phyloP scores from a whole-genome alignment of 352 stramenopile genomes.

The Globisporangium spinosum region DNA sequence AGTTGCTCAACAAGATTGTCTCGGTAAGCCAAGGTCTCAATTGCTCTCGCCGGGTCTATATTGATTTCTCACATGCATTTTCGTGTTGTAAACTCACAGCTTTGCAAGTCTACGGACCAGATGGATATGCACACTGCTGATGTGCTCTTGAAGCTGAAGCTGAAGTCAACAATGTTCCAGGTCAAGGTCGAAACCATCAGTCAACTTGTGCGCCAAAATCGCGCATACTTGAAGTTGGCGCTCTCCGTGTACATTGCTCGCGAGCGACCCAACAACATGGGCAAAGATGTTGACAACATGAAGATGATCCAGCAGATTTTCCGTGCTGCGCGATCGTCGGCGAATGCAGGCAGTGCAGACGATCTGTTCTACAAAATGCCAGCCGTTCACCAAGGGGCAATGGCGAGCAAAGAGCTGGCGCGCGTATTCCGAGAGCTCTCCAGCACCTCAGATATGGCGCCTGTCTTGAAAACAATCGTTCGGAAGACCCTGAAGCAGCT shows the following conservation, averaged over 20 bases:
- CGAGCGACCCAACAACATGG: slow-evolving; percentile 79
- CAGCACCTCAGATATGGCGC: slow-evolving; percentile 63
- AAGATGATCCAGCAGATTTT: slow-evolving; percentile 90
- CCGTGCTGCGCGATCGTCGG: slow-evolving; percentile 41
- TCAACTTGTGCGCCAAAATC: slow-evolving; percentile 69
- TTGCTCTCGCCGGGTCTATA: not conserved
- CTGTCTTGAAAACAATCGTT: slow-evolving; percentile 83
- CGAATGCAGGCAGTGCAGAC: slow-evolving; percentile 28
- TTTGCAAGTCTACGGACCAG: slow-evolving; percentile 56
- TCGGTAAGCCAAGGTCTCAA: slow-evolving; percentile 20
- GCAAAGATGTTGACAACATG: slow-evolving; percentile 86
- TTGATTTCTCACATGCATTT: not conserved
- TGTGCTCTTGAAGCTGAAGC: slow-evolving; percentile 74
- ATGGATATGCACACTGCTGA: slow-evolving; percentile 66
- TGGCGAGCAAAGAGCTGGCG: slow-evolving; percentile 69
- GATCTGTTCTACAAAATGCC: slow-evolving; percentile 61
- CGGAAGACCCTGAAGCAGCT: slow-evolving; percentile 81
- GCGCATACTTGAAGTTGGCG: slow-evolving; percentile 63
- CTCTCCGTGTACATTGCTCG: slow-evolving; percentile 68
- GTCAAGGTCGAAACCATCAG: slow-evolving; percentile 83
- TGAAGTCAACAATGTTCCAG: slow-evolving; percentile 88
- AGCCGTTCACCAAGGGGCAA: slow-evolving; percentile 45
- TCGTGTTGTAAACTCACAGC: slow-evolving; percentile 15
- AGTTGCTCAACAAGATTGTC: slow-evolving; percentile 73
- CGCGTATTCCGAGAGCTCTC: slow-evolving; percentile 82